A percentile compares a stretch with the other conserved stretches of the same genome.
Evolutionary conservation across 2,329 filamentous ascomycete species (phyloP).

Genomic region (Botrytis tulipae): DNA sequence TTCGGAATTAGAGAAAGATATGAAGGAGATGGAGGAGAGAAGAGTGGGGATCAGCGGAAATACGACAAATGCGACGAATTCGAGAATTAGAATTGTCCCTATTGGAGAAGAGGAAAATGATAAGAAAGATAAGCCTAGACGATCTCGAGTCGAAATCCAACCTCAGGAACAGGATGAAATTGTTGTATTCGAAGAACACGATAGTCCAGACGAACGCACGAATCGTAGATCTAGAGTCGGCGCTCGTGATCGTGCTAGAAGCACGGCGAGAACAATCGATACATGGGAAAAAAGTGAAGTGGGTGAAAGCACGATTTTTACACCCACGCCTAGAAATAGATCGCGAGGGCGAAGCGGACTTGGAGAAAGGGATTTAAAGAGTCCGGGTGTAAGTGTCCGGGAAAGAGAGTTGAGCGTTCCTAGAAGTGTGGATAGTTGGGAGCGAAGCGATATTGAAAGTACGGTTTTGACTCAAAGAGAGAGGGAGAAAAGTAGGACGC

Average conservation of each 20-base stretch:
- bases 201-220: not conserved
- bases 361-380: not conserved
- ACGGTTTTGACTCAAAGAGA: not conserved
- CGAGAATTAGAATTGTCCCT: constrained; percentile 16
- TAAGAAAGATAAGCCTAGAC: not conserved
- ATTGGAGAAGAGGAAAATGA: not conserved
- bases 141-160: constrained; percentile 4
- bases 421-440: constrained; percentile 11
- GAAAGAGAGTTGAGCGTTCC: constrained; percentile 1
- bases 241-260: not conserved
- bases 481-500: not conserved
- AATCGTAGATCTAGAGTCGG: constrained; percentile 4
- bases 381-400: not conserved
- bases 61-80: not conserved
- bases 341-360: not conserved
- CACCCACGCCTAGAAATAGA: not conserved
- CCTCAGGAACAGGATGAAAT: constrained; percentile 3
- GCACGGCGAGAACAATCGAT: constrained; percentile 1
- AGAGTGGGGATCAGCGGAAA: constrained; percentile 9
- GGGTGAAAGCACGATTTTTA: not conserved
- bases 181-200: constrained; percentile 11
- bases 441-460: constrained; percentile 6
- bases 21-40: constrained; percentile 16
- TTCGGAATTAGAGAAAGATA: not conserved
- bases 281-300: constrained; percentile 16